Percentiles rank a stretch among this genome's conserved stretches.
Conservation (phyloP, 331 rosid species). For the Spiraea crenata region DNA sequence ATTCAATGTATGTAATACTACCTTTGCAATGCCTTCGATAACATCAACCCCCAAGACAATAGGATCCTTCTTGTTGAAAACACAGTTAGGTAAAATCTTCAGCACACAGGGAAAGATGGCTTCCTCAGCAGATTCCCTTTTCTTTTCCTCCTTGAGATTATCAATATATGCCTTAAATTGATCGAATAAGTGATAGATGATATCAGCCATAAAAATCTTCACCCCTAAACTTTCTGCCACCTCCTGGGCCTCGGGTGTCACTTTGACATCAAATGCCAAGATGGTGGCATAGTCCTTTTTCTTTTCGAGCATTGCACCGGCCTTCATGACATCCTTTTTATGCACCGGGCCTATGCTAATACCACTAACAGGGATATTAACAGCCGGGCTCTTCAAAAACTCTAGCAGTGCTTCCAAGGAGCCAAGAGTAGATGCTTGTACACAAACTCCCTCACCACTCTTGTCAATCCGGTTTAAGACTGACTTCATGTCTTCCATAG, state of each 20-base stretch:
- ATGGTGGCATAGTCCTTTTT: slow-evolving; percentile 76
- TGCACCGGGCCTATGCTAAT: slow-evolving; percentile 95
- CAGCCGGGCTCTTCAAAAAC: slow-evolving; percentile 87
- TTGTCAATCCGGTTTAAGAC: slow-evolving; percentile 89
- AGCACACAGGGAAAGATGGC: slow-evolving; percentile 96
- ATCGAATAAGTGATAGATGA: slow-evolving; percentile 90
- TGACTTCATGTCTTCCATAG: slow-evolving; percentile 83
- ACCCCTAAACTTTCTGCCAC: slow-evolving; percentile 83
- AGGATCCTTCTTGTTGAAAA: slow-evolving; percentile 97
- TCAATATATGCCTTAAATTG: slow-evolving; percentile 94
- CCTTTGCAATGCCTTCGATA: slow-evolving; percentile 90
- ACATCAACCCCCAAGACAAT: slow-evolving; percentile 96
- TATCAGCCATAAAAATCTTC: slow-evolving; percentile 83
- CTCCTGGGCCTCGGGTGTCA: slow-evolving; percentile 87
- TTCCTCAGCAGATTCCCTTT: slow-evolving; percentile 92
- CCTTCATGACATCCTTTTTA: slow-evolving; percentile 97
- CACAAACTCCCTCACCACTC: slow-evolving; percentile 98
- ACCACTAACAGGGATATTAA: slow-evolving; percentile 92
- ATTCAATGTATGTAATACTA: slow-evolving; percentile 15
- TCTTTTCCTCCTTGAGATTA: slow-evolving; percentile 87
- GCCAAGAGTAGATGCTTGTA: slow-evolving; percentile 96
- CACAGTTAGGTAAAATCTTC: slow-evolving; percentile 72
- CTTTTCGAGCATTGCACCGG: slow-evolving; percentile 96
- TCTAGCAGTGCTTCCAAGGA: slow-evolving; percentile 95
- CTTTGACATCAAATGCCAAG: slow-evolving; percentile 95